Percentiles rank a stretch among this genome's conserved stretches.
Conservation (phyloP, 2,329 filamentous ascomycete species). For the Chaetomiaceae sp. region DNA sequence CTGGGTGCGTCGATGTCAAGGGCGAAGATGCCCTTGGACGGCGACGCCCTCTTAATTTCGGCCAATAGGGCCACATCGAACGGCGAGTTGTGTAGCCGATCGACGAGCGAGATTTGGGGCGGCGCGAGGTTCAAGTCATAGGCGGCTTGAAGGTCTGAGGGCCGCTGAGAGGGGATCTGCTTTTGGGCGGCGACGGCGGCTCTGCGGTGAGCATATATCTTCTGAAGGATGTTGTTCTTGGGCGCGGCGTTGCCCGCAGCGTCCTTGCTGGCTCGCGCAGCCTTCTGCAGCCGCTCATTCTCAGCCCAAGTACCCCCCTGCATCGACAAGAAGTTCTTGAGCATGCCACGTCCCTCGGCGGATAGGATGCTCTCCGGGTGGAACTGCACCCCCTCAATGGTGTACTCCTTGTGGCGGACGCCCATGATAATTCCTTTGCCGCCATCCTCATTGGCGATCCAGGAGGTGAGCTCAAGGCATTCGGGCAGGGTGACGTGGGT, state of each 20-base stretch:
- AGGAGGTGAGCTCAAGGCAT: constrained; percentile 84
- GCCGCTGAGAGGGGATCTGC: constrained; percentile 76
- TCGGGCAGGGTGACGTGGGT: constrained; percentile 82
- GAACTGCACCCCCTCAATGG: constrained; percentile 95
- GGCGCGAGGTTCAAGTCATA: constrained; percentile 83
- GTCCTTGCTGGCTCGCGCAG: constrained; percentile 21
- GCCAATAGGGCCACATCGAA: constrained; percentile 93
- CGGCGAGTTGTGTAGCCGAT: constrained; percentile 73
- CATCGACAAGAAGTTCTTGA: constrained; percentile 86
- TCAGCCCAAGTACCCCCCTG: constrained; percentile 89
- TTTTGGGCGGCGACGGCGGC: constrained; percentile 76
- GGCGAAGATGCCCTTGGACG: constrained; percentile 92
- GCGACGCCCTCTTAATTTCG: constrained; percentile 94
- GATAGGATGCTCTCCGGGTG: constrained; percentile 97
- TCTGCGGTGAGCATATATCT: constrained; percentile 81
- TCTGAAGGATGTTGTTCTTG: constrained; percentile 80
- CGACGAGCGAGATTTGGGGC: constrained; percentile 74
- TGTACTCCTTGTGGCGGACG: constrained; percentile 84
- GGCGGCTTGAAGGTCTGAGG: constrained; percentile 76
- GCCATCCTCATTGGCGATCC: constrained; percentile 72
- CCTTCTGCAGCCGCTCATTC: constrained; percentile 57
- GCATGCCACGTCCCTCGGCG: constrained; percentile 80
- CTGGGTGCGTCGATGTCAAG: constrained; percentile 80
- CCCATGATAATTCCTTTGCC: constrained; percentile 92
- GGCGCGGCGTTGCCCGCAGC: constrained; percentile 23